A percentile compares a stretch with the other conserved stretches of the same genome.
Evolutionary conservation across 192 early-diverging fungal genomes (phyloP).

Genomic region (Mortierella antarctica): DNA sequence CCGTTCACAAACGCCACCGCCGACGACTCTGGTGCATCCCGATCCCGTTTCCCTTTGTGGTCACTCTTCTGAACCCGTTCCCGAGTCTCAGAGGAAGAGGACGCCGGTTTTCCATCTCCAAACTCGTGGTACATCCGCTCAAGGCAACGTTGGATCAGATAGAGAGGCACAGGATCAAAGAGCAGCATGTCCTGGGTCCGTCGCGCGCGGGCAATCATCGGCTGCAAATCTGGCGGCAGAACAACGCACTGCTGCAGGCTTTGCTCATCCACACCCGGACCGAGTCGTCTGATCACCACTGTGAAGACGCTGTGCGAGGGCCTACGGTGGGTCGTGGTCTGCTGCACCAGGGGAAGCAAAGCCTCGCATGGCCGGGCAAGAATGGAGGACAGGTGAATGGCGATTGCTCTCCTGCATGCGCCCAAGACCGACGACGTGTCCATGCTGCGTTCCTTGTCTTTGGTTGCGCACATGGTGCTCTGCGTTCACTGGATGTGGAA

Average conservation of each 20-base stretch:
- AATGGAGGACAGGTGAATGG: constrained; percentile 16
- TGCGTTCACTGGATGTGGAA: neutral
- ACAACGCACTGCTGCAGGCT: neutral
- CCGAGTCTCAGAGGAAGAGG: neutral
- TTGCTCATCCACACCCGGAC: neutral
- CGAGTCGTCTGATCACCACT: constrained; percentile 29
- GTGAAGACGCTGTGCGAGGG: constrained; percentile 32
- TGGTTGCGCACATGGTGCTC: neutral
- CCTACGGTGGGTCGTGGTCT: constrained; percentile 18
- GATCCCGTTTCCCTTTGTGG: neutral
- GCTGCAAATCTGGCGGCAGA: constrained; percentile 1
- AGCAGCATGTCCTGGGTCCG: constrained; percentile 28
- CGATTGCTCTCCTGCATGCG: constrained; percentile 26
- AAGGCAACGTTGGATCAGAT: constrained; percentile 11
- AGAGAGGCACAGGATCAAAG: constrained; percentile 28
- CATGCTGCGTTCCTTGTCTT: neutral
- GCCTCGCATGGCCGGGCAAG: constrained; percentile 1
- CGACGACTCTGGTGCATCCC: neutral
- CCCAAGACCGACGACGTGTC: constrained; percentile 11
- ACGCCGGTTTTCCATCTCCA: neutral
- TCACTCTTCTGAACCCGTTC: too few species aligned
- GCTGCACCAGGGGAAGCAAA: constrained; percentile 26
- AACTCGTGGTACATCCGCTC: neutral
- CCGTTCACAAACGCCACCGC: constrained; percentile 25
- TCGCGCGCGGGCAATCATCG: constrained; percentile 1